Evolutionary conservation across 2,329 filamentous ascomycete genomes (phyloP), one percentile per base, ranked within the genome.

Genomic region (Aaosphaeria pasadenensis): DNA sequence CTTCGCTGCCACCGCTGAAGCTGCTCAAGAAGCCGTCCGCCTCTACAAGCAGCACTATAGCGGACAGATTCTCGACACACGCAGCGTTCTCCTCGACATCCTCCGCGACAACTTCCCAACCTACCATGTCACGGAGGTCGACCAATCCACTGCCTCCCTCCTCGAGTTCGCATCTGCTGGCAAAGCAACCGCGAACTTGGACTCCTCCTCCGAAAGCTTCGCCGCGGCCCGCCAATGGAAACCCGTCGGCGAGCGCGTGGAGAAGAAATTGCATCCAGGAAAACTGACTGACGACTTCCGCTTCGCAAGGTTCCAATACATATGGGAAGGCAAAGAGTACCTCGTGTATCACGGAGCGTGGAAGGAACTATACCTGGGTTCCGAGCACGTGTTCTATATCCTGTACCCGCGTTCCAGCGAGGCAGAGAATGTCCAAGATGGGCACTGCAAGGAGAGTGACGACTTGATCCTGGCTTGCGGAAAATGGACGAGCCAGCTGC

Each of bases 401-500:
- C 50, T 63, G 6, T 45, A 54, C 30, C 54, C 55, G 1, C 50
- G 55, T 9, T 33, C 35, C 5, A 7, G 6, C 5, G 29, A 41
- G 30, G 33, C 48, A 7, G 46, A 39, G 5, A 50, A 54, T 39
- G 50, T 57, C 13, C 17, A 45, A 17, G 46, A 53, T 2, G 58
- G 57, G 3, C 60, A 66, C 43, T 62, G 61, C 43, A 30, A 45
- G 28, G 56, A 59, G 30, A 63, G 58, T 7, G 77, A 85, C 46
- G 71, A 70, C 0, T 71, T 87, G 7, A 58, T 86, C 9, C 64
- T 79, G 1, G 77, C 77, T 2, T 82, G 75, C 0, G 79, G 80
- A 0, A 69, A 71, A 32, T 87, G 81, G 80, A 71, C 69, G 11
- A 74, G 69, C 44, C 75, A 82, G 48, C 68, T 86, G 6, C 82